Evolutionary conservation across 768 basidiomycete genomes (phyloP).

Genomic region (Suillus paluster): DNA sequence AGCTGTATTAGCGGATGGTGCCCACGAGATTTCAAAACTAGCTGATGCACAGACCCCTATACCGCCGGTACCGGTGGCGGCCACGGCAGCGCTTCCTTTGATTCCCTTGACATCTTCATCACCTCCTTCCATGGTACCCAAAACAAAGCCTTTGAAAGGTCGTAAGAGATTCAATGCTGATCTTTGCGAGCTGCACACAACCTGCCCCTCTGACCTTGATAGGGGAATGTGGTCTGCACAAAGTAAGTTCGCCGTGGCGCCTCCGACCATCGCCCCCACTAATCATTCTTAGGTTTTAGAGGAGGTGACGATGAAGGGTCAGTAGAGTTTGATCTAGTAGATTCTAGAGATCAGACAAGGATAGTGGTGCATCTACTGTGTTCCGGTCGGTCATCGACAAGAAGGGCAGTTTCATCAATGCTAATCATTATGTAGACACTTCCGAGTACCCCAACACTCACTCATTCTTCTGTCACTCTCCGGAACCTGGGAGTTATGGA

Average conservation of each 20-base stretch:
- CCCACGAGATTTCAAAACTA: neutral
- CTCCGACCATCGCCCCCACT: neutral
- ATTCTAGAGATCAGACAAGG: constrained; percentile 39
- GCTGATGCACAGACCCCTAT: constrained; percentile 2
- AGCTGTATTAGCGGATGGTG: neutral
- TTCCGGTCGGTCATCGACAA: constrained; percentile 44
- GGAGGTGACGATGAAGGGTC: constrained; percentile 68
- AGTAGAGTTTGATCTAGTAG: constrained; percentile 52
- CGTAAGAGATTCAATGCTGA: constrained; percentile 62
- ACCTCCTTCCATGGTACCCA: neutral
- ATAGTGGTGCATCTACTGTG: constrained; percentile 49
- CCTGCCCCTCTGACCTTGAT: constrained; percentile 40
- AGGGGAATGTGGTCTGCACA: constrained; percentile 44
- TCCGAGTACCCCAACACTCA: constrained; percentile 70
- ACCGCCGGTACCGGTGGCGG: neutral
- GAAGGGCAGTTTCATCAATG: neutral
- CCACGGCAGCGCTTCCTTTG: neutral
- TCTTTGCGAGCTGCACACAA: constrained; percentile 49
- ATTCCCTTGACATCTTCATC: neutral
- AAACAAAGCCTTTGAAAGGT: constrained; percentile 47
- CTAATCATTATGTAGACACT: constrained; percentile 48
- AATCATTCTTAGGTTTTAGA: constrained; percentile 44
- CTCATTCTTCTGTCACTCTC: constrained; percentile 58
- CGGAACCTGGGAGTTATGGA: constrained; percentile 45
- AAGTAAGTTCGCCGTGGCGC: constrained; percentile 38